Evolutionary conservation across 345 rosid species (phyloP).

Genomic region (Lumnitzera racemosa): DNA sequence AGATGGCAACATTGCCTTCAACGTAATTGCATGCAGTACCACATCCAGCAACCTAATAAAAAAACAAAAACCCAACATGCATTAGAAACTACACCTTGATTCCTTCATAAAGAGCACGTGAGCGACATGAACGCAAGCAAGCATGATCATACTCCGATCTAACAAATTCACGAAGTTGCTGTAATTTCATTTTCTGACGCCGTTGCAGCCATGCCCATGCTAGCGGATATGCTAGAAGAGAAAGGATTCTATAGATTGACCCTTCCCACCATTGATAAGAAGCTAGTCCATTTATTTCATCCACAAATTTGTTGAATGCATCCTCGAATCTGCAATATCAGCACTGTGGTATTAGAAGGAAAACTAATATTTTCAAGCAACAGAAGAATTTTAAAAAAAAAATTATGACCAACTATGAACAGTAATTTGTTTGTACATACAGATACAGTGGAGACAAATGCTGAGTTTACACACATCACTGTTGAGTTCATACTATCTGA

Average conservation of each 20-base stretch:
- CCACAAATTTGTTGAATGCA: conserved; percentile 79
- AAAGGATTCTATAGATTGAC: conserved; percentile 60
- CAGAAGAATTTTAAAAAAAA: no score
- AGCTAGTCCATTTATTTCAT: conserved; percentile 80
- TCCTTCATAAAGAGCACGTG: conserved; percentile 93
- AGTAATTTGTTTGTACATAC: no score
- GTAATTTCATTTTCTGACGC: conserved; percentile 63
- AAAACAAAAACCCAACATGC: not conserved
- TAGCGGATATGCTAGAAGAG: conserved; percentile 77
- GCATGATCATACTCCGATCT: conserved; percentile 95
- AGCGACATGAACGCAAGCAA: conserved; percentile 93
- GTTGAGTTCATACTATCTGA: no score
- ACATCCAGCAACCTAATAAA: not conserved
- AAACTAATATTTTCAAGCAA: no score
- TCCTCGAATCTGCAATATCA: conserved; percentile 61
- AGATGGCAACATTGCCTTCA: not conserved
- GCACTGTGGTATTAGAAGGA: not conserved
- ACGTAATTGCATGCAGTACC: not conserved
- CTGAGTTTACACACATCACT: no score
- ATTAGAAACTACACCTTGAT: conserved; percentile 53
- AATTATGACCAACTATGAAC: no score
- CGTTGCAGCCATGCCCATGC: conserved; percentile 92
- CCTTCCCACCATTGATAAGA: conserved; percentile 99
- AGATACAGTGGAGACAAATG: no score
- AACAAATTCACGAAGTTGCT: conserved; percentile 89